Percentiles rank a stretch among this genome's conserved stretches.
Conservation (phyloP, 2,329 filamentous ascomycete species). For the Calonectria pseudoturangicola region DNA sequence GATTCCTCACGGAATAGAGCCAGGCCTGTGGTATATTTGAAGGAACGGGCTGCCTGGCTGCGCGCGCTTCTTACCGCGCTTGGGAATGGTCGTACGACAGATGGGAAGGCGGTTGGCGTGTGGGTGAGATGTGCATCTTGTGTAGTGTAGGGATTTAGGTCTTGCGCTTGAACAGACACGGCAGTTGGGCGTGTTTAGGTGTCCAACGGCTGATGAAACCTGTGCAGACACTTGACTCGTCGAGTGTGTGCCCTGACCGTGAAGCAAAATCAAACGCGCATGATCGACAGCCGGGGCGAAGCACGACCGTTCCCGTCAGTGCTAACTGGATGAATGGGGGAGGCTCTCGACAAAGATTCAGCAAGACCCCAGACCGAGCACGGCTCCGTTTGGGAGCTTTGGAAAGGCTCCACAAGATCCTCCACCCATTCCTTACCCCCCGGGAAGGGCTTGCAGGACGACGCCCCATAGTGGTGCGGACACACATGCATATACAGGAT, state of each 20-base stretch:
- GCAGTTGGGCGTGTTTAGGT: slow-evolving; percentile 22
- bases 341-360: slow-evolving; percentile 35
- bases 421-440: slow-evolving; percentile 51
- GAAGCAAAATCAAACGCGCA: slow-evolving; percentile 26
- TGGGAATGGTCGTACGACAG: slow-evolving; percentile 49
- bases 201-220: slow-evolving; percentile 26
- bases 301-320: slow-evolving; percentile 35
- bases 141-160: not conserved
- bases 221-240: slow-evolving; percentile 13
- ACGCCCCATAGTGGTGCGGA: slow-evolving; percentile 41
- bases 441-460: slow-evolving; percentile 48
- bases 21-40: too few species aligned
- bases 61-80: slow-evolving; percentile 45
- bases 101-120: slow-evolving; percentile 44
- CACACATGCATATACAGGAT: slow-evolving; percentile 22
- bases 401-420: slow-evolving; percentile 47
- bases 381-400: slow-evolving; percentile 39
- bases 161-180: slow-evolving; percentile 13
- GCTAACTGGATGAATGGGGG: slow-evolving; percentile 20
- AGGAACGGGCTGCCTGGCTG: slow-evolving; percentile 18
- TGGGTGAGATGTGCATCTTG: slow-evolving; percentile 35
- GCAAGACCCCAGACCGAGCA: slow-evolving; percentile 34
- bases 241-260: slow-evolving; percentile 19
- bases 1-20: slow-evolving; percentile 11
- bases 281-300: slow-evolving; percentile 40